Conservation (phyloP, 805 yeast species). For the Yarrowia hollandica region DNA sequence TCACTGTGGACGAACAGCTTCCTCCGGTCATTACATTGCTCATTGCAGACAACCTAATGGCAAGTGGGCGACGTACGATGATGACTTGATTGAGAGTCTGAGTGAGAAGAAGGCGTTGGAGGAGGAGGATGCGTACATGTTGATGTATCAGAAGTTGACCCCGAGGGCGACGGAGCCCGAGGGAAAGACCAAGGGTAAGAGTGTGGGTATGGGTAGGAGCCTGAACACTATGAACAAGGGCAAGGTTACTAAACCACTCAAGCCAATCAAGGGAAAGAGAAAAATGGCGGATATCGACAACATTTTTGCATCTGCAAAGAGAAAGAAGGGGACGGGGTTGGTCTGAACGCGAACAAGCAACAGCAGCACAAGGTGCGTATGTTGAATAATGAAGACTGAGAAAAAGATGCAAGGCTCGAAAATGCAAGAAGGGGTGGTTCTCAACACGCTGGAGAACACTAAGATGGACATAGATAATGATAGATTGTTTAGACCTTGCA, state of each 20-base stretch:
- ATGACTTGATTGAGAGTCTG: slow-evolving; percentile 76
- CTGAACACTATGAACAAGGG: not conserved
- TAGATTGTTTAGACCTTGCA: too few relatives aligned
- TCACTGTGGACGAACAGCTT: slow-evolving; percentile 90
- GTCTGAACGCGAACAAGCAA: not conserved
- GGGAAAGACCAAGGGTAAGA: not conserved
- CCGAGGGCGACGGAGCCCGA: not conserved
- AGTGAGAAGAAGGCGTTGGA: slow-evolving; percentile 71
- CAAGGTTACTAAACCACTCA: not conserved
- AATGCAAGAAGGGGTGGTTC: too few relatives aligned
- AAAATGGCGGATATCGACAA: slow-evolving; percentile 17
- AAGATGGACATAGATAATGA: too few relatives aligned
- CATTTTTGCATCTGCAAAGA: slow-evolving; percentile 24
- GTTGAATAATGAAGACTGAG: too few relatives aligned
- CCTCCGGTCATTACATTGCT: slow-evolving; percentile 90
- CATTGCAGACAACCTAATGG: slow-evolving; percentile 92
- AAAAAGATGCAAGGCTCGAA: too few relatives aligned
- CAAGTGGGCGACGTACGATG: slow-evolving; percentile 91
- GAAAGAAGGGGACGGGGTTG: slow-evolving; percentile 1
- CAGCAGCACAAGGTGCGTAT: too few relatives aligned
- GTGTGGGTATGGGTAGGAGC: too few relatives aligned
- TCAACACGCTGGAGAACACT: too few relatives aligned
- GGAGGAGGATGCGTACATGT: slow-evolving; percentile 87
- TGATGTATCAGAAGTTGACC: slow-evolving; percentile 59
- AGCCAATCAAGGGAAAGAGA: not conserved